Evolutionary conservation across 257 asterid species (phyloP).

Genomic region (Solanum sejunctum): DNA sequence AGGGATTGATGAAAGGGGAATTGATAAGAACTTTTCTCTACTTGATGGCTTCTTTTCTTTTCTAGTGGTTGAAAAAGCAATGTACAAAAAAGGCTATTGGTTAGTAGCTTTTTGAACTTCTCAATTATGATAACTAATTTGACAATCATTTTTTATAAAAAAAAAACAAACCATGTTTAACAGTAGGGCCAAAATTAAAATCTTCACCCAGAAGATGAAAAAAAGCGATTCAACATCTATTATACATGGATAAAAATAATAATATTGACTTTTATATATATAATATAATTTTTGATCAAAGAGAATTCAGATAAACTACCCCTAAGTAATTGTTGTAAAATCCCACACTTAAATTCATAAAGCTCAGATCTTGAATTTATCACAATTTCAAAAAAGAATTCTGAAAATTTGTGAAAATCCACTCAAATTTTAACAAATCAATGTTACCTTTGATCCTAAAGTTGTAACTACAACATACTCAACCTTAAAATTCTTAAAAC

Average conservation of each 20-base stretch:
- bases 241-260: no score
- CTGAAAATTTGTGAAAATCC: neutral
- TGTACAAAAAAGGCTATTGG: neutral
- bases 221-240: no score
- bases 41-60: neutral
- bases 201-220: no score
- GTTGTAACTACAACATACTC: neutral
- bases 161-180: neutral
- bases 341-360: neutral
- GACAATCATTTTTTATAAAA: neutral
- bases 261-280: no score
- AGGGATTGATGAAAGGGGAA: neutral
- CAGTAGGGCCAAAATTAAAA: neutral
- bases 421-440: neutral
- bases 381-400: no score
- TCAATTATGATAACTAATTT: constrained; percentile 5
- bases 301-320: no score
- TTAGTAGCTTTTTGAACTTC: neutral
- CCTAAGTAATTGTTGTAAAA: no score
- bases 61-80: constrained; percentile 5
- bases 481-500: neutral
- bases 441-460: neutral
- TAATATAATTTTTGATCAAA: no score
- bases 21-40: neutral
- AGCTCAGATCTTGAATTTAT: neutral